phyloP scores from a whole-genome alignment of 2,329 filamentous ascomycete species.

The Moelleriella libera region DNA sequence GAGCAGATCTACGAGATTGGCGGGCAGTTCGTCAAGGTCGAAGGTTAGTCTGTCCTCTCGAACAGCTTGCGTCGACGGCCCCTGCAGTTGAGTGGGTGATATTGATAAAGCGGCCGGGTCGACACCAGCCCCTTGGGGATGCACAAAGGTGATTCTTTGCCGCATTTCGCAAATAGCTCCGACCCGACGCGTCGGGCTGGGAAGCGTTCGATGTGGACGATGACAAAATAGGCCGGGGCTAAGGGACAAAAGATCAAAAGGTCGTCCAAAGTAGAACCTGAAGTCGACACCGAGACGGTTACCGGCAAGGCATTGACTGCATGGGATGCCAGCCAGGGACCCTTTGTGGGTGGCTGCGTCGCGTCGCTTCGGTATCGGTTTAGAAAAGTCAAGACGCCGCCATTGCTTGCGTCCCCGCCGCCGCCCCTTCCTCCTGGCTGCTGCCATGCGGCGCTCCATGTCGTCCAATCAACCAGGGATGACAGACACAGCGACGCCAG shows the following conservation, averaged over 20 bases:
- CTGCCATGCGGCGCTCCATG: not conserved
- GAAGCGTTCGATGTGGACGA: not conserved
- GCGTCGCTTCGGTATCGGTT: conserved; percentile 4
- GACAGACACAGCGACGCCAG: too few relatives aligned
- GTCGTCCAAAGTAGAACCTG: too few relatives aligned
- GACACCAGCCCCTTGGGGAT: conserved; percentile 47
- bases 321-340: too few relatives aligned
- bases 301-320: not conserved
- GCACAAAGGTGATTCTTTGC: conserved; percentile 67
- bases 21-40: conserved; percentile 57
- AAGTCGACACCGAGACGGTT: not conserved
- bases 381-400: not conserved
- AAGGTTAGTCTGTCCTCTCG: conserved; percentile 72
- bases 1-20: conserved; percentile 48
- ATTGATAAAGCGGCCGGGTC: conserved; percentile 51
- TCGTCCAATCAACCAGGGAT: not conserved
- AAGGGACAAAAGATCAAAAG: too few relatives aligned
- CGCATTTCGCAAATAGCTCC: conserved; percentile 39
- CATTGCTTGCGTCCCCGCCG: too few relatives aligned
- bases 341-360: too few relatives aligned
- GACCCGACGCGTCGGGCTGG: not conserved
- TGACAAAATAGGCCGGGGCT: not conserved
- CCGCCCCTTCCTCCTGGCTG: not conserved
- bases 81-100: conserved; percentile 37
- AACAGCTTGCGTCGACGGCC: conserved; percentile 45